phyloP scores from a whole-genome alignment of 768 basidiomycete genomes.

The Kondoa subrosea region DNA sequence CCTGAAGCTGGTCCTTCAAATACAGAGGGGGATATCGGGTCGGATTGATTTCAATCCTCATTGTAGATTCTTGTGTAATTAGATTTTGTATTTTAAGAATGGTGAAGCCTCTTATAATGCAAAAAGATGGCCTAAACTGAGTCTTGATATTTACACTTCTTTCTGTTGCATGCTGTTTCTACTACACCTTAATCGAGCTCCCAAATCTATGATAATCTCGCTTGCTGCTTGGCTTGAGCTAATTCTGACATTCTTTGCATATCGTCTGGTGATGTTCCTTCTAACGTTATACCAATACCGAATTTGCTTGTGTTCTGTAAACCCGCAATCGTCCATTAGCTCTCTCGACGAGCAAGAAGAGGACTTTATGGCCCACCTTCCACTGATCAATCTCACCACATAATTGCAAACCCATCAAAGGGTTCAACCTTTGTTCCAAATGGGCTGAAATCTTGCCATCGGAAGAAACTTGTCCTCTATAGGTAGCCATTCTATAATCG shows the following conservation, averaged over 20 bases:
- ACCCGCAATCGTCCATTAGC: not conserved
- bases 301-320: constrained; percentile 75
- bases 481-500: constrained; percentile 80
- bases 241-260: not conserved
- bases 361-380: constrained; percentile 45
- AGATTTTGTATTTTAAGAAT: too few species aligned
- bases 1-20: too few species aligned
- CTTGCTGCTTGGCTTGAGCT: not conserved
- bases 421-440: constrained; percentile 89
- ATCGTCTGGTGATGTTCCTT: constrained; percentile 32
- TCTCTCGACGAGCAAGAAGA: not conserved
- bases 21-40: too few species aligned
- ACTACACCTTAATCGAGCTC: not conserved
- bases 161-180: not conserved
- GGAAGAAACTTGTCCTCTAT: constrained; percentile 85
- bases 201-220: not conserved
- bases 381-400: constrained; percentile 97
- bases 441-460: constrained; percentile 87
- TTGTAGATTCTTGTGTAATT: too few species aligned
- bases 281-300: constrained; percentile 95
- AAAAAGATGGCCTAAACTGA: too few species aligned
- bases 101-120: too few species aligned
- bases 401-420: constrained; percentile 82
- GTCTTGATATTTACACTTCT: too few species aligned
- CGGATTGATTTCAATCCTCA: too few species aligned